phyloP scores from a whole-genome alignment of 2,329 filamentous ascomycete genomes.

The Ambrosiella cleistominuta region DNA sequence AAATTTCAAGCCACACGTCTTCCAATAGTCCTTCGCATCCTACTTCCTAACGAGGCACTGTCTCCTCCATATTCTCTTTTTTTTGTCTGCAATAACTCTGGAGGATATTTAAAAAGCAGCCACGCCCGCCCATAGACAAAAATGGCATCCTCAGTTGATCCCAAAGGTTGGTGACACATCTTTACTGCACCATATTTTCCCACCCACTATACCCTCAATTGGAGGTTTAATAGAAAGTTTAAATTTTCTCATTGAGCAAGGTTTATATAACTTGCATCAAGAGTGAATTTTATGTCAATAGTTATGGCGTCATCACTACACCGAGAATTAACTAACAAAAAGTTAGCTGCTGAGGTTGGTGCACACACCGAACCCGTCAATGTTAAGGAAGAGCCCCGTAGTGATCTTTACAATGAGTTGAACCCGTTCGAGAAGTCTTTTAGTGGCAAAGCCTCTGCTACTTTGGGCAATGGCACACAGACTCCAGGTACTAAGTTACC shows the following conservation, averaged over 20 bases:
- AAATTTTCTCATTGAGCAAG: no score
- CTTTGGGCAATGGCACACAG: constrained; percentile 22
- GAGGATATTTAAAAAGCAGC: background rate
- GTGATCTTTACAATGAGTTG: constrained; percentile 54
- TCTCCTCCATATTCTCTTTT: background rate
- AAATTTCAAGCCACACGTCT: background rate
- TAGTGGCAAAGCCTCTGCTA: constrained; percentile 33
- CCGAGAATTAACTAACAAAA: background rate
- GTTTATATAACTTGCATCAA: no score
- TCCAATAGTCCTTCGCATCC: background rate
- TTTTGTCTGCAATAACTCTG: background rate
- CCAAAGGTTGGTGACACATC: constrained; percentile 6
- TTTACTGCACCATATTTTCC: background rate
- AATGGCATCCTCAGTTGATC: constrained; percentile 6
- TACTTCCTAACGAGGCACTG: background rate
- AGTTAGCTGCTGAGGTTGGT: background rate
- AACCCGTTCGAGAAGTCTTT: constrained; percentile 98
- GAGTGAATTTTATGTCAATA: no score
- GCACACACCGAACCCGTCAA: constrained; percentile 3
- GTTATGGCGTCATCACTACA: background rate
- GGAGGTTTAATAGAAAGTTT: no score
- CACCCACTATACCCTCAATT: background rate
- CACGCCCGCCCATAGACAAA: background rate
- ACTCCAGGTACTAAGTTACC: constrained; percentile 78
- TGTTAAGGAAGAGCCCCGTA: constrained; percentile 7